phyloP scores from a whole-genome alignment of 768 basidiomycete species.

The Favolaschia claudopus region DNA sequence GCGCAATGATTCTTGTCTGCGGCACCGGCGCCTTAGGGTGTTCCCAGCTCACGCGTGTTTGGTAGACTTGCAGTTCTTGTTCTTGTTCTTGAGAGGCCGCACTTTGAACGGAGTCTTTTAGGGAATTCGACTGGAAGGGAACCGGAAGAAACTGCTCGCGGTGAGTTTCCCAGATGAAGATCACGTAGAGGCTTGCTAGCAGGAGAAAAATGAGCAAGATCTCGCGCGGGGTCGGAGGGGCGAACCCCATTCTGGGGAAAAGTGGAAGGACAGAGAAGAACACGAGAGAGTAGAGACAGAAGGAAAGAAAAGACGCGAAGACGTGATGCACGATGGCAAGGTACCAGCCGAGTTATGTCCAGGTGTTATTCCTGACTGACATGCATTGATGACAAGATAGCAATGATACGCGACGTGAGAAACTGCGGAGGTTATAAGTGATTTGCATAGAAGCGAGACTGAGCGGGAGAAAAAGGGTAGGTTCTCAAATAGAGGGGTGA shows the following conservation, averaged over 20 bases:
- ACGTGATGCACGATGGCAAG: neutral
- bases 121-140: neutral
- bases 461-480: too few relatives aligned
- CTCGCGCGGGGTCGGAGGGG: constrained; percentile 27
- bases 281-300: constrained; percentile 1
- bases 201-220: constrained; percentile 20
- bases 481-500: too few relatives aligned
- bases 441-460: too few relatives aligned
- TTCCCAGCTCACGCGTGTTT: constrained; percentile 47
- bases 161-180: neutral
- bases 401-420: too few relatives aligned
- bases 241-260: constrained; percentile 7
- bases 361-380: too few relatives aligned
- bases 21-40: constrained; percentile 51
- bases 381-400: too few relatives aligned
- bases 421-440: too few relatives aligned
- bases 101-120: neutral
- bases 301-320: neutral
- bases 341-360: too few relatives aligned
- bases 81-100: too few relatives aligned
- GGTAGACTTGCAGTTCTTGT: constrained; percentile 16
- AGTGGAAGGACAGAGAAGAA: too few relatives aligned
- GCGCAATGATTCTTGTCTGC: constrained; percentile 71
- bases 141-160: neutral
- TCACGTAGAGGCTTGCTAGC: constrained; percentile 17